Conservation (phyloP, 1,139 yeast genomes). For the Arxiozyma telluris region DNA sequence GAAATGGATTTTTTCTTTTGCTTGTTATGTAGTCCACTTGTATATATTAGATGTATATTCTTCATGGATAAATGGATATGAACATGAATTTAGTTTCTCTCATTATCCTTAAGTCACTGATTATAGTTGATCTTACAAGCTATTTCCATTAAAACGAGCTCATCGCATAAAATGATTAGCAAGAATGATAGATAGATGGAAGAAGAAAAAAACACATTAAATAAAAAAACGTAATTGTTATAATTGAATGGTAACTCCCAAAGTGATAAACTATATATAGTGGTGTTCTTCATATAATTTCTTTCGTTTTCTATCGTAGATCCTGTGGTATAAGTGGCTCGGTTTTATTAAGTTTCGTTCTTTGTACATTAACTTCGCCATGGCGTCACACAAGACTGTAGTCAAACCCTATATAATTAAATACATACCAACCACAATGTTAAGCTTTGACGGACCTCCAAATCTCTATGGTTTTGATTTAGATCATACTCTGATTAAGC, state of each 20-base stretch:
- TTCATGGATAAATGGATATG: background rate
- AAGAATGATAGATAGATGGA: background rate
- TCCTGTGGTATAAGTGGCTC: background rate
- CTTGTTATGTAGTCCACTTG: background rate
- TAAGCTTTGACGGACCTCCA: background rate
- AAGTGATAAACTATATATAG: background rate
- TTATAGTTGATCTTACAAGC: background rate
- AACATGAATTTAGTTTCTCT: too few species aligned
- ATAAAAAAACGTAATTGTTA: background rate
- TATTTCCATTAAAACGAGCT: background rate
- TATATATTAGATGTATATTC: background rate
- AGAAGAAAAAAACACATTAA: too few species aligned
- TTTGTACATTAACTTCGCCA: background rate
- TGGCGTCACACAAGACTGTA: conserved; percentile 26
- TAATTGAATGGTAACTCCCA: background rate
- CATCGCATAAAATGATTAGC: background rate
- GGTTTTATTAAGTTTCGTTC: background rate
- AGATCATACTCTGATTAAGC: conserved; percentile 28
- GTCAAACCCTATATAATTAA: conserved; percentile 25
- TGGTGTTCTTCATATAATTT: too few species aligned
- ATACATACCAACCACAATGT: conserved; percentile 15
- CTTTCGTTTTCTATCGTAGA: too few species aligned
- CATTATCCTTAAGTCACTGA: too few species aligned
- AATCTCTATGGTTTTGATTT: conserved; percentile 27
- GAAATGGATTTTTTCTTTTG: background rate